Evolutionary conservation across 2,329 filamentous ascomycete genomes (phyloP).

Genomic region (Canariomyces notabilis): DNA sequence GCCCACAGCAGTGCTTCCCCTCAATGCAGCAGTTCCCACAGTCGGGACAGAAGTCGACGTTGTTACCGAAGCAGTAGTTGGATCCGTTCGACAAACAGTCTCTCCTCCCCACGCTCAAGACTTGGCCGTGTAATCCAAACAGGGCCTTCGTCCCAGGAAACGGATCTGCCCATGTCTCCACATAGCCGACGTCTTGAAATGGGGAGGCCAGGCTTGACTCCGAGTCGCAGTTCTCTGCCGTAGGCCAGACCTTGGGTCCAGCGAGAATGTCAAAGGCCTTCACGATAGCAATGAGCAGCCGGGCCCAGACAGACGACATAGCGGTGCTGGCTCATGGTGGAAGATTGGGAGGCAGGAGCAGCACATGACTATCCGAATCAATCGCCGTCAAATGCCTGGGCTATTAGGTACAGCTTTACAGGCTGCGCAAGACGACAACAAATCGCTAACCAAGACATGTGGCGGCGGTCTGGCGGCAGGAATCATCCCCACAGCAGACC

Average conservation of each 20-base stretch:
- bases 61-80: slow-evolving; percentile 31
- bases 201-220: background rate
- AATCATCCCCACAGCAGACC: slow-evolving; percentile 7
- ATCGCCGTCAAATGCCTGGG: background rate
- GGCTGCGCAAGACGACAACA: slow-evolving; percentile 17
- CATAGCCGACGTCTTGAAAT: background rate
- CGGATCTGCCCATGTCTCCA: slow-evolving; percentile 15
- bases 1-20: slow-evolving; percentile 26
- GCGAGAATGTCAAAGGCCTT: background rate
- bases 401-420: slow-evolving; percentile 10
- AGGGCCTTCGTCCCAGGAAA: slow-evolving; percentile 21
- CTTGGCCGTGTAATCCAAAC: slow-evolving; percentile 17
- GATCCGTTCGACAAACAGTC: slow-evolving; percentile 32
- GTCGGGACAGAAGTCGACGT: slow-evolving; percentile 25
- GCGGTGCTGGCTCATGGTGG: slow-evolving; percentile 19
- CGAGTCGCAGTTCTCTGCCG: background rate
- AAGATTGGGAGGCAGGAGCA: background rate
- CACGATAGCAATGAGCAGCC: slow-evolving; percentile 10
- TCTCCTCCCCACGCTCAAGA: slow-evolving; percentile 17
- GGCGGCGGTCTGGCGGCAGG: slow-evolving; percentile 13
- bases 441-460: slow-evolving; percentile 17
- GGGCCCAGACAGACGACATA: slow-evolving; percentile 16
- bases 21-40: slow-evolving; percentile 30
- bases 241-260: background rate
- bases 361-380: slow-evolving; percentile 1